Base-by-base conservation (phyloP, 106 monocot species). In the Xerophyta viscosa region DNA sequence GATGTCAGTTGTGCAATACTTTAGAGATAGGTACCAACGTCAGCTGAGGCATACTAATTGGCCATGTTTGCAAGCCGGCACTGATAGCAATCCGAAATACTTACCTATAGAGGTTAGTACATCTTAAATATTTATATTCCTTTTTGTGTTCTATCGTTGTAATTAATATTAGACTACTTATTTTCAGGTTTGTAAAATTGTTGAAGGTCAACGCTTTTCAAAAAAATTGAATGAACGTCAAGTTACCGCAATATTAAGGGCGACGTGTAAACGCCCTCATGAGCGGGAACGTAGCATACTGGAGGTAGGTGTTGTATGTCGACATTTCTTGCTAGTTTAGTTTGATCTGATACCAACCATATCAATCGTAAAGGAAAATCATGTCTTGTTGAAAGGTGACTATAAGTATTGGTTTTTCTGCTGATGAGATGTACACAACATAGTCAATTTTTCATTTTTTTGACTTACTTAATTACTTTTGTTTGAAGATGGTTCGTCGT, bases 141-240 rank as follows among this genome's bases (percentile, higher is more conserved):
- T 7, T 2, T n/a, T 11, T 54, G 9, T 26, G 3, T 30, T n/a
- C 22, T 18, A 8, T 11, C 37, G 3, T 6, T 25, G 14, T 10
- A 19, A 6, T 30, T 31, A 23, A 13, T 8, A 6, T 49, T 23
- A 36, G n/a, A n/a, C n/a, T n/a, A n/a, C n/a, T n/a, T n/a, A n/a
- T n/a, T n/a, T n/a, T n/a, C 33, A 82, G 81, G 76, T 82, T 0
- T 82, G 81, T 24, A 58, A 56, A 45, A 68, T 82, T 52, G 29
- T 68, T 0, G 63, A 64, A 31, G 76, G 76, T 2, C 76, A 77
- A 22, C 65, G 55, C 13, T 77, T 60, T 36, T 17, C 47, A 0
- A 60, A 55, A 24, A 77, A 71, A 27, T 30, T 77, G 10, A 77
- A 56, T 56, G 70, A 65, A 14, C 44, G 24, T 19, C 76, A 77